A percentile compares a stretch with the other conserved stretches of the same genome.
phyloP scores from a whole-genome alignment of 108 stramenopile genomes.

The Schizochytrium sp. region DNA sequence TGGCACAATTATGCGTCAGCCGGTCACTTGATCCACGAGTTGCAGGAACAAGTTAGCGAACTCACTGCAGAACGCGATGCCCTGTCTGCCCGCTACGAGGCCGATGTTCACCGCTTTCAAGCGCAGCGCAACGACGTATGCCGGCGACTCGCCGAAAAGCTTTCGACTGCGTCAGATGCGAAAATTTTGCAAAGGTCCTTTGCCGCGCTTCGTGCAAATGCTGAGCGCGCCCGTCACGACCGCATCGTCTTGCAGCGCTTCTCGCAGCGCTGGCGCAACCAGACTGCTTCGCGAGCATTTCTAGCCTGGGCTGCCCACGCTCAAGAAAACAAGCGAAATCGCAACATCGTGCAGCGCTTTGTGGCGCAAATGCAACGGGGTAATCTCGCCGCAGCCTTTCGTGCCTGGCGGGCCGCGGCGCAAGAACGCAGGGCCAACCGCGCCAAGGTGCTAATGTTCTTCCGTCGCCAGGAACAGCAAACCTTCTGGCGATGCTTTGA shows the following conservation, averaged over 20 bases:
- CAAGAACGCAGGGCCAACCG: not conserved
- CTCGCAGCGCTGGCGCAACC: not conserved
- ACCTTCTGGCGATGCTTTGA: not conserved
- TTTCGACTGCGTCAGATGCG: not conserved
- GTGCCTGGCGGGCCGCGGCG: not conserved
- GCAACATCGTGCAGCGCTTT: not conserved
- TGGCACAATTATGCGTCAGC: not conserved
- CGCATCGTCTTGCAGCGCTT: not conserved
- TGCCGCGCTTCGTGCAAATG: not conserved
- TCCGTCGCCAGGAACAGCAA: not conserved
- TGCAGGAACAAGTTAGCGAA: not conserved
- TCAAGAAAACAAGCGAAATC: not conserved
- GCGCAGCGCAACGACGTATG: not conserved
- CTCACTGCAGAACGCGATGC: not conserved
- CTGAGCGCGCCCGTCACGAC: not conserved
- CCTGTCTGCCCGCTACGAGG: not conserved
- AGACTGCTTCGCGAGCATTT: not conserved
- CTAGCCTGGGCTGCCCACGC: not conserved
- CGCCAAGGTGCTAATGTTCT: not conserved
- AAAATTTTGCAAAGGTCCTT: not conserved
- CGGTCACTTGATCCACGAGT: not conserved
- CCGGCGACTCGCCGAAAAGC: not conserved
- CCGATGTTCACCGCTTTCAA: not conserved
- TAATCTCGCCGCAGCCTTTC: not conserved
- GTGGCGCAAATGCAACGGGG: not conserved